Base-by-base conservation (phyloP, 768 basidiomycete species). In the Arthromyces matolae region DNA sequence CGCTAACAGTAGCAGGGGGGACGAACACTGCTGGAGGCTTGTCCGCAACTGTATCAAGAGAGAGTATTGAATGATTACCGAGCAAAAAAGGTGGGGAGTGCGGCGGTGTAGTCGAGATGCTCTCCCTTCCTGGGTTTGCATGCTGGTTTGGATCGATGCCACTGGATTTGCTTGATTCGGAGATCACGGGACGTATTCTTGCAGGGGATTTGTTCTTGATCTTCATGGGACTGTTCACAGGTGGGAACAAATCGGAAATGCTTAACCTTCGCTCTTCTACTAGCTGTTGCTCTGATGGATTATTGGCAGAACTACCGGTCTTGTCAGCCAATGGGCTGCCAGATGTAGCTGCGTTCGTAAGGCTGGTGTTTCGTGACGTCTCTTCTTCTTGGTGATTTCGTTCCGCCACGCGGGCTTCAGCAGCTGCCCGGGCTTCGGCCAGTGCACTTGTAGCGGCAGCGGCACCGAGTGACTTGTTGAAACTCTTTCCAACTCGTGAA, bases 351-450 rank as follows among this genome's bases (percentile, higher is more conserved):
- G 47, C 36, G 47, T 50, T 39, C 9, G 48, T 41, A 18, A 29
- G 36, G 10, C 47, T 55, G 25, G 60, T 39, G 9, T 49, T 51
- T 45, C 57, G 61, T 23, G 60, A 63, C 50, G 61, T 59, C 39
- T 71, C 66, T 24, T 71, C 71, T 36, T 78, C 71, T 47, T 73
- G 67, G 50, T 75, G 72, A 58, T 83, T 77, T 48, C 85, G 69
- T 60, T 88, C 78, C 1, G 80, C 84, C 19, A 90, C 72, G 48
- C 78, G 75, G 5, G 80, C 85, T 62, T 89, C 84, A 7, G 86
- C 85, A 33, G 77, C 75, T 50, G 83, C 67, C 65, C 79, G 61
- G 60, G 78, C 87, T 64, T 86, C 83, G 9, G 84, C 86, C 8
- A 89, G 73, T 18, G 81, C 83, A 25, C 59, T 71, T 6, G 72